phyloP scores from a whole-genome alignment of 306 rosid species.

The Senna tora region DNA sequence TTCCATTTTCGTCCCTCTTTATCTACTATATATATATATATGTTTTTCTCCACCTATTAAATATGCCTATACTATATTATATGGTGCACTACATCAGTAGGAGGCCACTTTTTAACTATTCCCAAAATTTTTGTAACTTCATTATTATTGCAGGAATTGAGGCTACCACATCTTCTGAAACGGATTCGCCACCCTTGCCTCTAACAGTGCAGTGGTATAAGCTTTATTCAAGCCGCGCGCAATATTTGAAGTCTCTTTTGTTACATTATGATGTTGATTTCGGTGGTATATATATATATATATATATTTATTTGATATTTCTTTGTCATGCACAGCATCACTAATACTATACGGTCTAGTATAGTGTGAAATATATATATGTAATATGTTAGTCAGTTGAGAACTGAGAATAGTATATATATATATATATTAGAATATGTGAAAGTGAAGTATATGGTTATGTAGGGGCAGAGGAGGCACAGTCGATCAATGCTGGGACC shows the following conservation, averaged over 20 bases:
- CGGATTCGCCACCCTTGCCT: constrained; percentile 35
- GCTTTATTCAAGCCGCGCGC: neutral
- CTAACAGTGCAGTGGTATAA: constrained; percentile 49
- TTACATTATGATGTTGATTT: constrained; percentile 12
- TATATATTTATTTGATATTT: too few relatives aligned
- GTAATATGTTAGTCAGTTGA: too few relatives aligned
- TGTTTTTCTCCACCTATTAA: constrained; percentile 5
- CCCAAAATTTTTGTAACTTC: neutral
- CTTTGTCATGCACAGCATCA: too few relatives aligned
- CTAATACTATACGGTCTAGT: too few relatives aligned
- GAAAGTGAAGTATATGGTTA: constrained; percentile 40
- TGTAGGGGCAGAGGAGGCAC: constrained; percentile 47
- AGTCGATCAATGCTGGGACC: constrained; percentile 50
- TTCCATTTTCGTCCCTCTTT: neutral
- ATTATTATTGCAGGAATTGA: constrained; percentile 46
- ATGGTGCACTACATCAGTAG: neutral
- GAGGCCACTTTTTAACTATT: neutral
- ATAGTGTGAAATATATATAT: too few relatives aligned
- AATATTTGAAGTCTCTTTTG: neutral
- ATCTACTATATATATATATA: neutral
- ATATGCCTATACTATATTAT: neutral
- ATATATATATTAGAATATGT: neutral
- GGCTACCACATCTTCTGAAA: constrained; percentile 28
- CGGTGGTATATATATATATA: too few relatives aligned
- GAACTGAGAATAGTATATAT: neutral